Percentiles rank a stretch among this genome's conserved stretches.
Evolutionary conservation across 306 rosid species (phyloP).

Genomic region (Acacia confusa): DNA sequence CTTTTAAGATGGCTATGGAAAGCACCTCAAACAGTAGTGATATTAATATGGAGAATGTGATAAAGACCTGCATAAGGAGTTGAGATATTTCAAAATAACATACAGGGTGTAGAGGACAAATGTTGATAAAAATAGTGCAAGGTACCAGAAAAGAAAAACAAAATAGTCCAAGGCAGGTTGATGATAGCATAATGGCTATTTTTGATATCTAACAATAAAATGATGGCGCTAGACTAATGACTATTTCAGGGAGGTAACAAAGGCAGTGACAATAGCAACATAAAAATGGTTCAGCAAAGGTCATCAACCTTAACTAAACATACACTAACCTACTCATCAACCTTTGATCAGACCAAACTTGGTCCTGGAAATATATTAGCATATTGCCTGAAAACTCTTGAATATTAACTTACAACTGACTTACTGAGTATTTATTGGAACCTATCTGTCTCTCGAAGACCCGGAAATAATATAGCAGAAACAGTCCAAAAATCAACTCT

Average conservation of each 20-base stretch:
- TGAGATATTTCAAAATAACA: slow-evolving; percentile 25
- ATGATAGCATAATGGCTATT: slow-evolving; percentile 9
- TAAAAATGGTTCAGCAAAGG: not conserved
- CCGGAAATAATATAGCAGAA: slow-evolving; percentile 91
- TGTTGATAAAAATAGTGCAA: not conserved
- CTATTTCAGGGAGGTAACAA: not conserved
- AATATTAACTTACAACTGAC: slow-evolving; percentile 31
- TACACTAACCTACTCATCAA: not conserved
- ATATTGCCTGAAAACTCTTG: not conserved
- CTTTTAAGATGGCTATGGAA: slow-evolving; percentile 67
- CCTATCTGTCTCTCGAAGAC: slow-evolving; percentile 99
- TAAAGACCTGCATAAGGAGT: slow-evolving; percentile 74
- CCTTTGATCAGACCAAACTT: slow-evolving; percentile 1
- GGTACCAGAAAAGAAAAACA: not conserved
- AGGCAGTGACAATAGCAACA: slow-evolving; percentile 3
- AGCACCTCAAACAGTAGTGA: slow-evolving; percentile 76
- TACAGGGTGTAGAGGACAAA: slow-evolving; percentile 13
- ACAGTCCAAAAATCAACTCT: slow-evolving; percentile 90
- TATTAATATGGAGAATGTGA: slow-evolving; percentile 56
- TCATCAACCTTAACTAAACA: slow-evolving; percentile 19
- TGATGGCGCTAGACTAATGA: not conserved
- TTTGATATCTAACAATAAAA: not conserved
- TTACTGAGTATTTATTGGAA: slow-evolving; percentile 86
- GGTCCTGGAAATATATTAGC: slow-evolving; percentile 5
- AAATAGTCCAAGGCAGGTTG: not conserved